Conservation (phyloP, 768 basidiomycete genomes). For the Phylloporus sp. region DNA sequence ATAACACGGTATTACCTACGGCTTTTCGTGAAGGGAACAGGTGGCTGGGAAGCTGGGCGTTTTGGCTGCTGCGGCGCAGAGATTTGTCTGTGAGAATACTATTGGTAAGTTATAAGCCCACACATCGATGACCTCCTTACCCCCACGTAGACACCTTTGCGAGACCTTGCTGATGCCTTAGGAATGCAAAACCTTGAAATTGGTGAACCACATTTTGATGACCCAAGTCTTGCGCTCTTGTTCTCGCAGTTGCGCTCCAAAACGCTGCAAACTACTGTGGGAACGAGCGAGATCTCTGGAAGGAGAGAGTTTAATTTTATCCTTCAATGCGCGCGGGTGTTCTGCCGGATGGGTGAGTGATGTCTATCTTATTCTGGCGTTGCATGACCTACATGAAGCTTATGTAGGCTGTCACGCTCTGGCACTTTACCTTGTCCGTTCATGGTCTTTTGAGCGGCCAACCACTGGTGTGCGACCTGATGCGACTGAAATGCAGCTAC, state of each 20-base stretch:
- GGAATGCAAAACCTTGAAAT: conserved; percentile 58
- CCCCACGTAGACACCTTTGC: conserved; percentile 61
- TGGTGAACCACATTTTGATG: conserved; percentile 86
- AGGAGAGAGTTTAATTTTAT: conserved; percentile 93
- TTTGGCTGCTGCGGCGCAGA: conserved; percentile 86
- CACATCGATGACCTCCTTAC: background rate
- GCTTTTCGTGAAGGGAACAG: conserved; percentile 88
- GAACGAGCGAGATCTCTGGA: conserved; percentile 87
- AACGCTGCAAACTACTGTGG: conserved; percentile 90
- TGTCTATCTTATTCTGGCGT: background rate
- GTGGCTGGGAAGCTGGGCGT: conserved; percentile 94
- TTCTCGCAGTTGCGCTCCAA: conserved; percentile 88
- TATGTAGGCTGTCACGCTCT: conserved; percentile 81
- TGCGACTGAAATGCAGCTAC: conserved; percentile 5
- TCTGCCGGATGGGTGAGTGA: conserved; percentile 86
- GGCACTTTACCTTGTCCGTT: conserved; percentile 84
- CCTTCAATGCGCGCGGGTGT: conserved; percentile 88
- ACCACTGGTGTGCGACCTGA: conserved; percentile 35
- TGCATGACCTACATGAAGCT: conserved; percentile 2
- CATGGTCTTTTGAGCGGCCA: conserved; percentile 90
- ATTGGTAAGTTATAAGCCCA: conserved; percentile 50
- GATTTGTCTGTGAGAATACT: conserved; percentile 90
- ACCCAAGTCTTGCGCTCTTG: conserved; percentile 86
- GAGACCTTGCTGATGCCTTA: conserved; percentile 61
- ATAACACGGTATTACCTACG: conserved; percentile 71